Base-by-base conservation (phyloP, 352 stramenopile species). In the Phytophthora sp. region DNA sequence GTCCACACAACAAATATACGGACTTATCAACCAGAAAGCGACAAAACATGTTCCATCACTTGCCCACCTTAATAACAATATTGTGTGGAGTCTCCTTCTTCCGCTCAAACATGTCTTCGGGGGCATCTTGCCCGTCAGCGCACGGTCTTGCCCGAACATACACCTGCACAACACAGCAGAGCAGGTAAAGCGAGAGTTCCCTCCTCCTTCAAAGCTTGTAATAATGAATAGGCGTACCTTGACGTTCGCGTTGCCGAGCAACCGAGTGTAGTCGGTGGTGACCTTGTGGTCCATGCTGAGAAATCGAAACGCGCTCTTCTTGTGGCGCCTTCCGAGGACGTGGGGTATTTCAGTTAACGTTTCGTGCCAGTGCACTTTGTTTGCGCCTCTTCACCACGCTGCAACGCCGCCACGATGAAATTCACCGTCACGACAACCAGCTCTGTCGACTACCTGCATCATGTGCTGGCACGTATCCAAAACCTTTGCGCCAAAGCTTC, bases 51-150 rank as follows among this genome's bases (percentile, higher is more conserved):
- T 21, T 50, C 29, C 12, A 51, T 11, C 7, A 46, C 1, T 46
- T 21, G 3, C 23, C 12, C 23, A 88, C 80, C 65, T 94, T 94
- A 63, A 94, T 93, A 30, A 91, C 82, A 36, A 94, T 90, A 64
- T 94, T 94, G 58, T 80, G 91, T 5, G 79, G 79, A 12, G 81
- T 66, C 47, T 94, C 86, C 26, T 83, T 79, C 51, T 90, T 90
- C 42, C 86, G 81, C 60, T 94, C 83, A 41, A 94, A 94, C 86
- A 94, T 92, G 59, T 92, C 86, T 44, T 91, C 84, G 7, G 84
- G 77, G 8, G 84, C 76, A 27, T 80, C 63, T 18, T 86, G 77
- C 0, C 82, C 86, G 47, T 94, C 84, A 29, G 81, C 86, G 20
- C 86, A 94, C n/a, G 86, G 86, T 23, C 86, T 79, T 26, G 86